Percentiles rank a stretch among this genome's conserved stretches.
phyloP scores from a whole-genome alignment of 192 early-diverging fungal genomes.

The Gorgonomyces haynaldii region DNA sequence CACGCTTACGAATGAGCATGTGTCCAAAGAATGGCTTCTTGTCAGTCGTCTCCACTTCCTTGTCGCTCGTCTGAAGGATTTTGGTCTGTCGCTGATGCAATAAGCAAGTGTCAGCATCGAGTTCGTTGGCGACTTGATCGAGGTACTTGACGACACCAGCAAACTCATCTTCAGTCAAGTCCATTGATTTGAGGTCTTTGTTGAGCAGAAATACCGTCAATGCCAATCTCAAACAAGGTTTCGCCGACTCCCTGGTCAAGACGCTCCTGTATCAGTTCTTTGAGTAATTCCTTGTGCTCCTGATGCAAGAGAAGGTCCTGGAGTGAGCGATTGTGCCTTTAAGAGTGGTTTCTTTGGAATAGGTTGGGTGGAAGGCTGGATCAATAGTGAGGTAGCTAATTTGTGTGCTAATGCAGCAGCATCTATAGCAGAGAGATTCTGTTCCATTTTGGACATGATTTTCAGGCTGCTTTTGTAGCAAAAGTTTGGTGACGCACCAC shows the following conservation, averaged over 20 bases:
- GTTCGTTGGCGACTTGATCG: slow-evolving; percentile 7
- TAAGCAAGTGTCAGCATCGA: slow-evolving; percentile 28
- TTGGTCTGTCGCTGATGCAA: slow-evolving; percentile 17
- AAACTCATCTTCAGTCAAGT: slow-evolving; percentile 35
- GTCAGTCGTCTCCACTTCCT: slow-evolving; percentile 3
- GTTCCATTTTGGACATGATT: neutral
- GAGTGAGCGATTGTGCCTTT: slow-evolving; percentile 1
- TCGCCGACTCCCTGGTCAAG: slow-evolving; percentile 59
- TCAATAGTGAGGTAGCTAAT: neutral
- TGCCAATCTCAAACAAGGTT: slow-evolving; percentile 62
- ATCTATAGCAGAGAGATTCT: neutral
- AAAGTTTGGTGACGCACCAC: neutral
- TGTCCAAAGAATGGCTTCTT: slow-evolving; percentile 19
- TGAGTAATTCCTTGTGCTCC: neutral
- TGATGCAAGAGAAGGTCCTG: neutral
- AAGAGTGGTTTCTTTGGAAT: neutral
- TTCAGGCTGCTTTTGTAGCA: neutral
- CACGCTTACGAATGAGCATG: slow-evolving; percentile 59
- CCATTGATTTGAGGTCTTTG: slow-evolving; percentile 58
- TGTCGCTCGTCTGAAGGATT: slow-evolving; percentile 3
- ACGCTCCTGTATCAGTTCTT: slow-evolving; percentile 19
- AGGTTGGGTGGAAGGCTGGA: neutral
- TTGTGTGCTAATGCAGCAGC: slow-evolving; percentile 4
- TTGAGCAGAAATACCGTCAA: slow-evolving; percentile 39
- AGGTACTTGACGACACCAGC: slow-evolving; percentile 17